These are phyloP conservation scores for Coniochaeta prunicola DNA, from an alignment of 2,329 filamentous ascomycete species.

Conservation along the genomic window DNA sequence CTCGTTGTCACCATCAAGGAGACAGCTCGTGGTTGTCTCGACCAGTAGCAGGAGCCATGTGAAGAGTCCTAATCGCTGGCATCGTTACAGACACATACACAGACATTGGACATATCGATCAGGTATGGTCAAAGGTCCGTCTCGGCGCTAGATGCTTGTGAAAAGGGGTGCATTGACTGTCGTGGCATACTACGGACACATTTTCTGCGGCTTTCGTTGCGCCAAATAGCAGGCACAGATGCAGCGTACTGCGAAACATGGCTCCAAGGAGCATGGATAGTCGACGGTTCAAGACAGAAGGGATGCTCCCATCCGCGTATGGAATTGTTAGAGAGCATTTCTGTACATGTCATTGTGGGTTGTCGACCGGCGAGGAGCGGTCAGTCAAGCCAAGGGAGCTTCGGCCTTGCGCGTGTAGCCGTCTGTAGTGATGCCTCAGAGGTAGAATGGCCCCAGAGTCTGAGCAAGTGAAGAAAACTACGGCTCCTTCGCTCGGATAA, in stretches of 20 bases:
- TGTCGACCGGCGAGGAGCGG: neutral
- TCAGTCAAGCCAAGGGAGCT: neutral
- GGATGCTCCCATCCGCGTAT: neutral
- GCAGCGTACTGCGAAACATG: neutral
- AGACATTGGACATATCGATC: neutral
- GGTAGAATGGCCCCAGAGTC: neutral
- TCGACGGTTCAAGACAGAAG: neutral
- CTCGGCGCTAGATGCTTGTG: neutral
- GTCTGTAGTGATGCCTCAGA: neutral
- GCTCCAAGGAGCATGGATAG: neutral
- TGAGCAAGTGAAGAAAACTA: neutral
- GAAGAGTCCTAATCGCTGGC: neutral
- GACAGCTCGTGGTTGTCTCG: neutral
- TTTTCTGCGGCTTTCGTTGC: neutral
- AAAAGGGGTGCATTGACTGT: neutral
- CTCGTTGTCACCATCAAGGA: neutral
- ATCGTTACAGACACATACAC: neutral
- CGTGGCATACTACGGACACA: neutral
- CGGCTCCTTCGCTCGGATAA: neutral
- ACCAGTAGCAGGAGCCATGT: neutral
- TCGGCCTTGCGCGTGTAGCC: neutral
- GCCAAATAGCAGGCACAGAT: neutral
- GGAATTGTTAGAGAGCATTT: neutral
- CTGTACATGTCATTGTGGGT: neutral
- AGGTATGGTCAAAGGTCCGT: neutral